These are phyloP conservation scores for Scorias spongiosa DNA, from an alignment of 2,329 filamentous ascomycete genomes.

Conservation along the genomic window DNA sequence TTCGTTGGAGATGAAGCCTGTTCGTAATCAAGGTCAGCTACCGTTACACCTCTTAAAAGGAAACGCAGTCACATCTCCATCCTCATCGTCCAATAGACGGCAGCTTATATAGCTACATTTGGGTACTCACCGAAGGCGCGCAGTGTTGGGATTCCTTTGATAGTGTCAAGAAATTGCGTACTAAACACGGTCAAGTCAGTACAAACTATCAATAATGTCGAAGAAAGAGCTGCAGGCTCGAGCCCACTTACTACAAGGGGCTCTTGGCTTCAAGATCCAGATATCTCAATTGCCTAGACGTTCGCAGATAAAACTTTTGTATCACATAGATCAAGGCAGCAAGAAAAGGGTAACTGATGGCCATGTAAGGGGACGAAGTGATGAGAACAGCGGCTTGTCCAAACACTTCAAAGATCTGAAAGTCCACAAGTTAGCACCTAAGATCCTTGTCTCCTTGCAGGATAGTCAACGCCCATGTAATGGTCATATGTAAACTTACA, in stretches of 20 bases:
- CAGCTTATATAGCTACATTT: constrained; percentile 19
- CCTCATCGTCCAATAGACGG: neutral
- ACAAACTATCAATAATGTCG: neutral
- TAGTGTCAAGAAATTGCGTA: constrained; percentile 36
- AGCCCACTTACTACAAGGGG: neutral
- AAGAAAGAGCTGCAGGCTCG: neutral
- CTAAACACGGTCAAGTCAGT: neutral
- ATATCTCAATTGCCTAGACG: constrained; percentile 34
- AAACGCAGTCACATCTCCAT: neutral
- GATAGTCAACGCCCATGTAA: neutral
- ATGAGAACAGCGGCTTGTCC: constrained; percentile 21
- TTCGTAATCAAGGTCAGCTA: neutral
- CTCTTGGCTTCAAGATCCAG: constrained; percentile 36
- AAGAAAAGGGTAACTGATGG: constrained; percentile 25
- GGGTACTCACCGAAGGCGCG: constrained; percentile 35
- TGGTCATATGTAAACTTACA: neutral
- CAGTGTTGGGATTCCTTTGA: constrained; percentile 34
- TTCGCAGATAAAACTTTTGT: constrained; percentile 32
- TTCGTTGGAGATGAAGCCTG: neutral
- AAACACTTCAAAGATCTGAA: neutral
- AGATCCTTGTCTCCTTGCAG: neutral
- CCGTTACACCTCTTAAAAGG: neutral
- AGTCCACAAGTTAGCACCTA: neutral
- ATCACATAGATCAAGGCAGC: constrained; percentile 24
- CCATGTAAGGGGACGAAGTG: constrained; percentile 24